Evolutionary conservation across 768 basidiomycete genomes (phyloP), one percentile per base, ranked within the genome.

Genomic region (Trametes punicea): DNA sequence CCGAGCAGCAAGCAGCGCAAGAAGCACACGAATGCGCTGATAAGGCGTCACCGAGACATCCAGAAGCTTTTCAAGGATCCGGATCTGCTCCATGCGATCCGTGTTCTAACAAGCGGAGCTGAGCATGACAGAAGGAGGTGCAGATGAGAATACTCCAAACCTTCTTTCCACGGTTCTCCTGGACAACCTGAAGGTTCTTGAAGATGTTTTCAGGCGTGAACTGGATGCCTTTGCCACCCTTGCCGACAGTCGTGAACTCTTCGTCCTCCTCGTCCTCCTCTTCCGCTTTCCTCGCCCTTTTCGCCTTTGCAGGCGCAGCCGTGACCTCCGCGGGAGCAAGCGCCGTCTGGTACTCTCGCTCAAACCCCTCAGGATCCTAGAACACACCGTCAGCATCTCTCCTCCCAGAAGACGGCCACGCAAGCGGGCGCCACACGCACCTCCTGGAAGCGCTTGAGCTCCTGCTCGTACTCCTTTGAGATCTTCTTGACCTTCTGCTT

Each of bases 401-500:
- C 11, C 49, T 6, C 2, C 46, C 4, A n/a, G 15, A 3, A 3
- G 6, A 29, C 15, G 29, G 30, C 29, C 5, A 44, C 7, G 26
- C 21, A 30, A 40, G 42, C 21, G n/a, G 25, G 5, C 40, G 21
- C 16, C 7, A 29, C 23, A 68, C 81, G 62, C 64, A 93, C 94
- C 69, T 82, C 79, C 67, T 88, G 87, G 74, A 85, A 98, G 56
- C 81, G 81, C 68, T 84, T 84, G 38, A 95, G 71, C 62, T 91
- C 87, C 10, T 70, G 72, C 73, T 98, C 97, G 68, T 91, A 81
- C 70, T 98, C 97, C 71, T 94, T 96, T 52, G 78, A 65, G 9
- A 88, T 81, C 75, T 95, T 98, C 76, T 90, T 95, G 52, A 98
- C 80, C 71, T 95, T 97, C 74, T 98, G 96, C 74, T 95, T 98